Evolutionary conservation across 2,329 filamentous ascomycete genomes (phyloP).

Genomic region (Colletotrichum sojae): DNA sequence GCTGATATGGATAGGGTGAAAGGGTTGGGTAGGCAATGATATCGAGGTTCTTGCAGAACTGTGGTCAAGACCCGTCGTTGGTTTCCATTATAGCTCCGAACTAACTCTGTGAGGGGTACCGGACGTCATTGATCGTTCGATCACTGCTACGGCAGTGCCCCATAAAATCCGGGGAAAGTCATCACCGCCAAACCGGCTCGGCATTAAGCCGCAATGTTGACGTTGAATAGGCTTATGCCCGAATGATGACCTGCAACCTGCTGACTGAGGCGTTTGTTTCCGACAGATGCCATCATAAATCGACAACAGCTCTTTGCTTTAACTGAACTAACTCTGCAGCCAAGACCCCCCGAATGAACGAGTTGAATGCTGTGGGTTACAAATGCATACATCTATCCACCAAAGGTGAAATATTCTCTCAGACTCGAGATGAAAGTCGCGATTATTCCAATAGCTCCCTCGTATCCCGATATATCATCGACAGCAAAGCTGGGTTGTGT

Average conservation of each 20-base stretch:
- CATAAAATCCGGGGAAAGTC: slow-evolving; percentile 10
- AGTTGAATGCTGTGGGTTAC: no score
- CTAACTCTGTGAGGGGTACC: not conserved
- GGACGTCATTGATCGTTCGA: slow-evolving; percentile 35
- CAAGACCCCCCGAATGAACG: no score
- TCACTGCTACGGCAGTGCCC: slow-evolving; percentile 1
- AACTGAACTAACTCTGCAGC: no score
- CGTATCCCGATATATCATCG: no score
- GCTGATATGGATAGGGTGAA: not conserved
- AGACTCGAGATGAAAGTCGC: no score
- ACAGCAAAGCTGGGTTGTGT: no score
- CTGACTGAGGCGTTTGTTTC: not conserved
- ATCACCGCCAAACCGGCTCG: not conserved
- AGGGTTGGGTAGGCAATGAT: not conserved
- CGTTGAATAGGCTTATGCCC: slow-evolving; percentile 1
- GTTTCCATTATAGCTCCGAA: not conserved
- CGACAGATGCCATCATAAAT: not conserved
- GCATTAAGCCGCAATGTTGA: slow-evolving; percentile 20
- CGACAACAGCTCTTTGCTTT: not conserved
- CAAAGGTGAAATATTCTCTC: no score
- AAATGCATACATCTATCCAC: no score
- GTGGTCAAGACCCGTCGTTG: not conserved
- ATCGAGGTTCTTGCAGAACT: not conserved
- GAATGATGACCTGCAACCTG: slow-evolving; percentile 5
- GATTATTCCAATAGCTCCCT: no score